Evolutionary conservation across 306 rosid genomes (phyloP).

Genomic region (Prunus mira): DNA sequence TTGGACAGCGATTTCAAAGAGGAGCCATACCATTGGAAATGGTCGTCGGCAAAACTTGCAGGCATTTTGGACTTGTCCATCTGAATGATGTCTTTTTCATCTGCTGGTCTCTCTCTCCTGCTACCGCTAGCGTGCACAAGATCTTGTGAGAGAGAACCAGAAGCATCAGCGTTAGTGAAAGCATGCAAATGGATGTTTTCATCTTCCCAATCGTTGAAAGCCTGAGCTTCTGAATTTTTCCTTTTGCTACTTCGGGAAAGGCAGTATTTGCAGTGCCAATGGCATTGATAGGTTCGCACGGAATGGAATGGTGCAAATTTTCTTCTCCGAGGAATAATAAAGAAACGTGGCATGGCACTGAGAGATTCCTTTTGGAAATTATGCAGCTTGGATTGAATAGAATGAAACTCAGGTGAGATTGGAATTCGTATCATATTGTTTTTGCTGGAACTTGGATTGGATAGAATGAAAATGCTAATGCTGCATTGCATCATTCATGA

Average conservation of each 20-base stretch:
- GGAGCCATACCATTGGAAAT: slow-evolving; percentile 53
- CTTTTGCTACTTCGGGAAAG: background rate
- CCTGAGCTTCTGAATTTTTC: background rate
- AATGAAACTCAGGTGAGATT: background rate
- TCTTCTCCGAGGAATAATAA: background rate
- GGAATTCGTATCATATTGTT: background rate
- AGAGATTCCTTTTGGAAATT: too few relatives aligned
- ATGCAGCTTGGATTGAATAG: too few relatives aligned
- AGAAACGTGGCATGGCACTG: background rate
- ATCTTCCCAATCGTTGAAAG: background rate
- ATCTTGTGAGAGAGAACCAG: background rate
- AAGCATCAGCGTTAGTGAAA: background rate
- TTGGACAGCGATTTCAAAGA: slow-evolving; percentile 55
- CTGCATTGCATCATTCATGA: background rate
- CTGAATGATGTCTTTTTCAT: slow-evolving; percentile 52
- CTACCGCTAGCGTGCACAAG: slow-evolving; percentile 8
- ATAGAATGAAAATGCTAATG: background rate
- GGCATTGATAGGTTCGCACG: background rate
- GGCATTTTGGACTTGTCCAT: slow-evolving; percentile 67
- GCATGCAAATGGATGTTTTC: background rate
- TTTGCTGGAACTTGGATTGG: background rate
- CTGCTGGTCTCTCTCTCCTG: slow-evolving; percentile 34
- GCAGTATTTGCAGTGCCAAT: too few relatives aligned
- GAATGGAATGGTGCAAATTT: background rate
- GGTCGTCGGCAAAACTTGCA: slow-evolving; percentile 39